Evolutionary conservation across 495 filamentous ascomycete species (phyloP), one percentile per base, ranked within the genome.

Genomic region (Cairneyella variabilis): DNA sequence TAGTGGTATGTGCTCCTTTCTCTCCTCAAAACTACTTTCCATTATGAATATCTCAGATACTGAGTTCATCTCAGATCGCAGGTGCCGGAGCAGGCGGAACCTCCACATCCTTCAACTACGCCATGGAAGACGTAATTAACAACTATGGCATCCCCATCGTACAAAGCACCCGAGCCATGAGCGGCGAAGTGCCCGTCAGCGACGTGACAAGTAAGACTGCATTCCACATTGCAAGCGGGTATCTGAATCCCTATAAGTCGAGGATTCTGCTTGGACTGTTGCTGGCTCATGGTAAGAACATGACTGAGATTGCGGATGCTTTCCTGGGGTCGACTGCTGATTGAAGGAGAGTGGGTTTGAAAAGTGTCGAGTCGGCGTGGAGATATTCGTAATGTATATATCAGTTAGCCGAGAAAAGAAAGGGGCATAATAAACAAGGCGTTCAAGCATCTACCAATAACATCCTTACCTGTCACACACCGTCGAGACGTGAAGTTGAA

Each of bases 51-150:
- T n/a, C n/a, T n/a, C n/a, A n/a, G n/a, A n/a, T n/a, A n/a, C n/a
- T n/a, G n/a, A n/a, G n/a, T n/a, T n/a, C n/a, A n/a, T n/a, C n/a
- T n/a, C n/a, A n/a, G n/a, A n/a, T n/a, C n/a, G n/a, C n/a, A n/a
- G n/a, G n/a, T n/a, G n/a, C n/a, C n/a, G n/a, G n/a, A n/a, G n/a
- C n/a, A n/a, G n/a, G n/a, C n/a, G n/a, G n/a, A n/a, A n/a, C n/a
- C n/a, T n/a, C n/a, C n/a, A n/a, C n/a, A n/a, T n/a, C 73, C 32
- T 63, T 60, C 28, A 72, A 65, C 41, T 66, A 65, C 17, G 64
- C 74, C 5, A 67, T 74, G 38, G 72, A 76, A 37, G 73, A 72
- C 20, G 71, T 72, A 2, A 64, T 74, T 1, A 69, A 70, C 10
- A 75, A 70, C 53, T 72, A 75, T n/a, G n/a, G 61, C 8, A 69